Base-by-base conservation (phyloP, 225 moss, liverwort and hornwort genomes). In the Pseudoscleropodium purum region DNA sequence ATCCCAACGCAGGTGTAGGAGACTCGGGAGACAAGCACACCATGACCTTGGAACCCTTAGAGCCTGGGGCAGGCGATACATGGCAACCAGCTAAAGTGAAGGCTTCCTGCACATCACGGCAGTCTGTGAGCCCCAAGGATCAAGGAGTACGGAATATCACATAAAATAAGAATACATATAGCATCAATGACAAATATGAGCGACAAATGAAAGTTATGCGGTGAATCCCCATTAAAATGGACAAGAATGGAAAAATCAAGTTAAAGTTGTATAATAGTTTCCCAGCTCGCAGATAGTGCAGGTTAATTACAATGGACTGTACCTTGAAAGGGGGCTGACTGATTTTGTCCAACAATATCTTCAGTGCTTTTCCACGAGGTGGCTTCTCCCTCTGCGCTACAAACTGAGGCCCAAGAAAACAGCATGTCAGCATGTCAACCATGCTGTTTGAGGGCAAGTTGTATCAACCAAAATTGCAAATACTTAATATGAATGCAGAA, bases 11-110 rank as follows among this genome's bases (percentile, higher is more conserved):
- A 68, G 97, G 92, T 86, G 89, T 77, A 72, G 97, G 96, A 81
- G 96, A 97, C 69, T 97, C 96, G 84, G 99, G 97, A 52, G 97
- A 99, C 76, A 95, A 92, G 87, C 96, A 96, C 41, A 99, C 93
- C 87, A 97, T 88, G 83, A 93, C 91, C 85, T 45, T 93, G 36
- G 79, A 89, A 67, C 97, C 97, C 79, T 92, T 95, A 2, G 97
- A 95, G 66, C 96, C 94, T 84, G 99, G 95, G 39, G 82, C 91
- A 75, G 96, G 95, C 62, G 96, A 94, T 39, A 99, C 90, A 89
- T 94, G 92, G 89, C 97, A 97, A 86, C 99, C 99, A 84, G 94
- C 97, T 84, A 95, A 90, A 21, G 97, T 97, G 84, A 95, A 96
- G 59, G 95, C 96, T 84, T 94, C 99, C 99, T 97, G 94, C 92